phyloP scores from a whole-genome alignment of 495 filamentous ascomycete species.

The Zalerion maritima region DNA sequence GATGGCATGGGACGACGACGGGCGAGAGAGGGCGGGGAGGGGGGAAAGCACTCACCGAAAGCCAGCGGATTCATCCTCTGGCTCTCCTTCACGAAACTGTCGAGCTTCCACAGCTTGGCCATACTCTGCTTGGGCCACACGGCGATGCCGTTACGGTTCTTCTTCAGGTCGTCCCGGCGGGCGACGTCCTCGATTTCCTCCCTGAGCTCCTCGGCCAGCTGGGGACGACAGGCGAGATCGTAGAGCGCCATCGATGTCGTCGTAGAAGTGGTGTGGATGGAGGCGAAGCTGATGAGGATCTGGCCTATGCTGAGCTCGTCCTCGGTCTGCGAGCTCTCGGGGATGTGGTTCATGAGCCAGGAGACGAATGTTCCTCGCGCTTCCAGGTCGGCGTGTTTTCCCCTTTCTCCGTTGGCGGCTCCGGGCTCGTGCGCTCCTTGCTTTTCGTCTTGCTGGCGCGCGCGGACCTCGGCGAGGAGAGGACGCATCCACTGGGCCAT shows the following conservation, averaged over 20 bases:
- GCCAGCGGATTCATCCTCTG: constrained; percentile 22
- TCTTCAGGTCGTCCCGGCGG: constrained; percentile 15
- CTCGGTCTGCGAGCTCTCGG: constrained; percentile 7
- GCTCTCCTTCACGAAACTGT: constrained; percentile 39
- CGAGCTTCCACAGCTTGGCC: constrained; percentile 30
- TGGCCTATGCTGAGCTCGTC: constrained; percentile 25
- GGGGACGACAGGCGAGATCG: constrained; percentile 31
- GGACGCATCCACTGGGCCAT: constrained; percentile 13
- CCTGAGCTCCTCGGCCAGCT: constrained; percentile 31
- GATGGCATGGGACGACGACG: neutral
- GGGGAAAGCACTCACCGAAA: constrained; percentile 16
- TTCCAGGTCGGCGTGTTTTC: constrained; percentile 12
- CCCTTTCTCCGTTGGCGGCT: constrained; percentile 12
- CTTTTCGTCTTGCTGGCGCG: constrained; percentile 12
- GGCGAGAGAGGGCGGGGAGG: neutral
- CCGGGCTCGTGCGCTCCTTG: constrained; percentile 13
- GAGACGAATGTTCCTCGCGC: constrained; percentile 12
- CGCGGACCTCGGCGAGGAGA: constrained; percentile 8
- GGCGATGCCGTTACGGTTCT: constrained; percentile 18
- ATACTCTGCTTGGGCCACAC: constrained; percentile 21
- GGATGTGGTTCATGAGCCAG: neutral
- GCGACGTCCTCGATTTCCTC: constrained; percentile 31
- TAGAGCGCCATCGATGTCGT: constrained; percentile 20
- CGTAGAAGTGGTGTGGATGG: constrained; percentile 19
- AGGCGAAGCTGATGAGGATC: constrained; percentile 15